Evolutionary conservation across 305 asterid species (phyloP).

Genomic region (Fraxinus xanthoxyloides): DNA sequence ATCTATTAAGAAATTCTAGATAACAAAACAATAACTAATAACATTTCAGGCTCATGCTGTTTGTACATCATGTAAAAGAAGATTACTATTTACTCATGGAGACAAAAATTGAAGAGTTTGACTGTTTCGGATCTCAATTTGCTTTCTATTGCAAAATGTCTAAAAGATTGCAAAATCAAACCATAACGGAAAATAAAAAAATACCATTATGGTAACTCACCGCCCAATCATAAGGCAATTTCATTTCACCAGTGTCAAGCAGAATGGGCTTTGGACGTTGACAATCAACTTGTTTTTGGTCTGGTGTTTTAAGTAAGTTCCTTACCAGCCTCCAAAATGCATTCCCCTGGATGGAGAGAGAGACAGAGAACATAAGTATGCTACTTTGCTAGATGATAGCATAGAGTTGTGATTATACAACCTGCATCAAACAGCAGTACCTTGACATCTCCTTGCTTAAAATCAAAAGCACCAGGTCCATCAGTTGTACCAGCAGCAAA

Average conservation of each 20-base stretch:
- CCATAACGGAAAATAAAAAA: not conserved
- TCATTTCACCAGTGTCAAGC: conserved; percentile 98
- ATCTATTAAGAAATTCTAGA: not conserved
- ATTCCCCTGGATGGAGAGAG: conserved; percentile 42
- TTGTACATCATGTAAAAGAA: not conserved
- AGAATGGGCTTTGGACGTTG: conserved; percentile 91
- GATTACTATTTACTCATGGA: not conserved
- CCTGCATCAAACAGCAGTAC: conserved; percentile 35
- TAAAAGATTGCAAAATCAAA: not conserved
- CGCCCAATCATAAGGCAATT: conserved; percentile 94
- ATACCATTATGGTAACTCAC: conserved; percentile 48
- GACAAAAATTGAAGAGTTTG: conserved; percentile 1
- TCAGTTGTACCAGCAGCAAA: conserved; percentile 99
- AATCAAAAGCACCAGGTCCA: conserved; percentile 99
- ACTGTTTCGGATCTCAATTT: not conserved
- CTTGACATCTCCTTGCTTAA: conserved; percentile 86
- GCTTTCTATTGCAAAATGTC: not conserved
- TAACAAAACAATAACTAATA: not conserved
- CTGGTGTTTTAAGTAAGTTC: conserved; percentile 72
- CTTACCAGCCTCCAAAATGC: conserved; percentile 90
- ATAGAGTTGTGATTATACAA: not conserved
- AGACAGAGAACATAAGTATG: conserved; percentile 5
- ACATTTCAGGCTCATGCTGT: not conserved
- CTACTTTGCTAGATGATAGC: not conserved
- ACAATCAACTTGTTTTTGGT: conserved; percentile 70